Evolutionary conservation across 495 filamentous ascomycete species (phyloP).

Genomic region (Tetracladium marchalianum): DNA sequence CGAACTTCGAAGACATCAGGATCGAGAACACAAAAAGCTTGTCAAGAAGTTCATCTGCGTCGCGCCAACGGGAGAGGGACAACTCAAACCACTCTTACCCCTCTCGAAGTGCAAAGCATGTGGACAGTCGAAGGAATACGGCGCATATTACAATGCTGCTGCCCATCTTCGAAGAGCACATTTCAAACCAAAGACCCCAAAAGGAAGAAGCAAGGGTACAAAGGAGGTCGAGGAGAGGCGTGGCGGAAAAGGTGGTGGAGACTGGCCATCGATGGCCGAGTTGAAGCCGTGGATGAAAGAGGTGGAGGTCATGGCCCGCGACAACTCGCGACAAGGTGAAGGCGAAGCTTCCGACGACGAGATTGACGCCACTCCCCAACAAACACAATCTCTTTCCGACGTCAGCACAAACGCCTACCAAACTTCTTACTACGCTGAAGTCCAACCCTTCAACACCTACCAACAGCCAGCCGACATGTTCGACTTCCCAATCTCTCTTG

Average conservation of each 20-base stretch:
- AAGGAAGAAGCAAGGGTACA: slow-evolving; percentile 23
- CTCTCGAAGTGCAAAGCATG: slow-evolving; percentile 87
- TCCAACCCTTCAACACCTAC: not conserved
- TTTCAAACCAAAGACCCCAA: slow-evolving; percentile 47
- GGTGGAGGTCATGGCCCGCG: slow-evolving; percentile 30
- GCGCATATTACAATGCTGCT: slow-evolving; percentile 91
- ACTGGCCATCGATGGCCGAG: slow-evolving; percentile 70
- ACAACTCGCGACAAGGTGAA: slow-evolving; percentile 10
- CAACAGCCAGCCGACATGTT: not conserved
- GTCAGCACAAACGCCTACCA: slow-evolving; percentile 1
- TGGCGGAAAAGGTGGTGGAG: slow-evolving; percentile 76
- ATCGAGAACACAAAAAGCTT: slow-evolving; percentile 63
- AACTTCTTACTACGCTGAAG: not conserved
- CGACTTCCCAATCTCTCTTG: not conserved
- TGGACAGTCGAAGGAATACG: slow-evolving; percentile 62
- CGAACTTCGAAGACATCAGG: slow-evolving; percentile 78
- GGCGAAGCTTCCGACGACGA: slow-evolving; percentile 10
- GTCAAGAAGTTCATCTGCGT: slow-evolving; percentile 77
- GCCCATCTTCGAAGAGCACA: slow-evolving; percentile 86
- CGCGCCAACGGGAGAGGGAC: slow-evolving; percentile 36
- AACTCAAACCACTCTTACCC: slow-evolving; percentile 44
- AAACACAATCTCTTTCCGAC: slow-evolving; percentile 1
- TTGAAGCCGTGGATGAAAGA: slow-evolving; percentile 79
- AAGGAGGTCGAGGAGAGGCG: slow-evolving; percentile 42
- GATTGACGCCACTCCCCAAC: slow-evolving; percentile 6